Evolutionary conservation across 805 yeast species (phyloP).

Genomic region (Helenozyma rhizophorensis): DNA sequence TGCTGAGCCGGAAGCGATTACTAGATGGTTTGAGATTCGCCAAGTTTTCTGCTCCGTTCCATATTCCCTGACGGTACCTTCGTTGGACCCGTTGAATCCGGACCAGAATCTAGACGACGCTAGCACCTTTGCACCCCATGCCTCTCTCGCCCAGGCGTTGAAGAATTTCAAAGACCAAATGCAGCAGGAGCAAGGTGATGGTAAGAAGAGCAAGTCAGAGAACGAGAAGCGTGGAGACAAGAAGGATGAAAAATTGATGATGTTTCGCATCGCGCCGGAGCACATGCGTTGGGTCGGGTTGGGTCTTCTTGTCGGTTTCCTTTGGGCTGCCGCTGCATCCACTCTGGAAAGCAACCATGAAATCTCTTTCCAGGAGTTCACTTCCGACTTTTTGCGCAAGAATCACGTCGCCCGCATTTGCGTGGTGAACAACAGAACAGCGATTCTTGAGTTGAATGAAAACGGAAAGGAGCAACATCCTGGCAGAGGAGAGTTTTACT

Average conservation of each 20-base stretch:
- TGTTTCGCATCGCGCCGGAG: slow-evolving; percentile 22
- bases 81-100: slow-evolving; percentile 2
- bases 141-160: no score
- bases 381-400: slow-evolving; percentile 66
- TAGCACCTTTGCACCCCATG: no score
- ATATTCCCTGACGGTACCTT: slow-evolving; percentile 15
- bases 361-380: slow-evolving; percentile 90
- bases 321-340: slow-evolving; percentile 19
- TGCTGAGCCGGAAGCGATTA: slow-evolving; percentile 13
- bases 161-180: no score
- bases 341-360: slow-evolving; percentile 35
- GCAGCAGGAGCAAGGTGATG: slow-evolving; percentile 5
- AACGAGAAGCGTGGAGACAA: slow-evolving; percentile 1
- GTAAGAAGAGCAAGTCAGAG: no score
- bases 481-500: slow-evolving; percentile 38
- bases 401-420: slow-evolving; percentile 70
- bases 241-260: slow-evolving; percentile 11
- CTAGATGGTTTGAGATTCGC: slow-evolving; percentile 30
- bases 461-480: slow-evolving; percentile 50
- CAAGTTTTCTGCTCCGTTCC: slow-evolving; percentile 20
- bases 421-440: slow-evolving; percentile 74
- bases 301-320: slow-evolving; percentile 28
- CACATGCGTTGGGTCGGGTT: slow-evolving; percentile 26
- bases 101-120: neutral
- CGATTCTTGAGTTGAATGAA: slow-evolving; percentile 63